A percentile compares a stretch with the other conserved stretches of the same genome.
Evolutionary conservation across 176 grass and related monocot genomes (phyloP).

Genomic region (Chrysopogon serrulatus): DNA sequence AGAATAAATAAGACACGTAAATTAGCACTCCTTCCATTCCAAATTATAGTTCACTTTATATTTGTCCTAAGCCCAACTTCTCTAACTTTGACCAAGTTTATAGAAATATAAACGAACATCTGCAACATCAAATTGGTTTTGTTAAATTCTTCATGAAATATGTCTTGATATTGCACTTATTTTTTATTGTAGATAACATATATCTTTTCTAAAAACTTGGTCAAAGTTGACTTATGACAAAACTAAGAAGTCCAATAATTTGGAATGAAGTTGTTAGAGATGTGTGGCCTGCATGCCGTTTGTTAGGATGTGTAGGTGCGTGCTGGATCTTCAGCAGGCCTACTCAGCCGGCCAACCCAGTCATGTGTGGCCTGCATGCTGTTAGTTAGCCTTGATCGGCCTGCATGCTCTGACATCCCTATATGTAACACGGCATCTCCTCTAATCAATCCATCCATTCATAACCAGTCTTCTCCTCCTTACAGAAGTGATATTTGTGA

Average conservation of each 20-base stretch:
- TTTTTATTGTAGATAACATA: not conserved
- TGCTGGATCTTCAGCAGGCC: too few species aligned
- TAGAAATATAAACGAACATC: not conserved
- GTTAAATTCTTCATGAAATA: not conserved
- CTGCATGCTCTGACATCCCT: too few species aligned
- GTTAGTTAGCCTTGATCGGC: too few species aligned
- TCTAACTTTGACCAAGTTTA: not conserved
- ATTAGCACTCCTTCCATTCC: not conserved
- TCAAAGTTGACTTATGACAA: not conserved
- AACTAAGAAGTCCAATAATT: not conserved
- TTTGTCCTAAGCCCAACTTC: not conserved
- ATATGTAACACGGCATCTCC: too few species aligned
- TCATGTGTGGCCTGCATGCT: too few species aligned
- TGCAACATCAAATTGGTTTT: not conserved
- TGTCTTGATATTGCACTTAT: not conserved
- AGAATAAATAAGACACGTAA: not conserved
- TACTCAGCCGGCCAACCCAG: too few species aligned
- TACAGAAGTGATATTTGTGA: not conserved
- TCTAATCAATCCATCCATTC: too few species aligned
- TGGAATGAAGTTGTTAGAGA: too few species aligned
- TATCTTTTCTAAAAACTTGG: not conserved
- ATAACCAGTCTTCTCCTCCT: too few species aligned
- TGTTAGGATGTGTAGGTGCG: too few species aligned
- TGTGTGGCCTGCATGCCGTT: too few species aligned
- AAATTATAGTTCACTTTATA: not conserved